phyloP scores from a whole-genome alignment of 148 eudicot species.

The Rhododendron ferrugineum region DNA sequence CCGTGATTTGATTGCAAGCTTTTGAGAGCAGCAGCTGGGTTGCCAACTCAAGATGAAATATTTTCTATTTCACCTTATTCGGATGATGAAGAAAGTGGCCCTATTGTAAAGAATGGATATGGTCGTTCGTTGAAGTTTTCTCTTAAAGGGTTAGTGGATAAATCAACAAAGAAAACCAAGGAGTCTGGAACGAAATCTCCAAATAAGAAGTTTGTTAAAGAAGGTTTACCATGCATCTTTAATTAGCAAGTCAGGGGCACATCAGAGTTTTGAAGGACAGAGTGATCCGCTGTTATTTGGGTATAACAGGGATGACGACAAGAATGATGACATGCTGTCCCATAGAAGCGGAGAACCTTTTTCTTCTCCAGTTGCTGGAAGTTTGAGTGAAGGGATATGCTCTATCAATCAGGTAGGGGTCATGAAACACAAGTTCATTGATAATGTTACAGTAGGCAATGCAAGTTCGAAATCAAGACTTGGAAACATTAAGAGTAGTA shows the following conservation, averaged over 20 bases:
- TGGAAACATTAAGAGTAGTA: slow-evolving; percentile 48
- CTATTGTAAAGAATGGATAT: slow-evolving; percentile 46
- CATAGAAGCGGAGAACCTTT: slow-evolving; percentile 22
- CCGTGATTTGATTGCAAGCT: slow-evolving; percentile 64
- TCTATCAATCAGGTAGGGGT: slow-evolving; percentile 42
- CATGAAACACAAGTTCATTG: slow-evolving; percentile 50
- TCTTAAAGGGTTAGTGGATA: slow-evolving; percentile 56
- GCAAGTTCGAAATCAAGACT: slow-evolving; percentile 34
- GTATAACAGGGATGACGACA: slow-evolving; percentile 23
- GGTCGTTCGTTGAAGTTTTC: slow-evolving; percentile 64
- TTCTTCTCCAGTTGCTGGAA: slow-evolving; percentile 45
- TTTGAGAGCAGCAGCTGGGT: slow-evolving; percentile 93
- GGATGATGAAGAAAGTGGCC: slow-evolving; percentile 82
- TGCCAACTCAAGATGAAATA: slow-evolving; percentile 87
- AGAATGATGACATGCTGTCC: slow-evolving; percentile 32
- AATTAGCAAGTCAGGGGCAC: slow-evolving; percentile 27
- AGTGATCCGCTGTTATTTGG: slow-evolving; percentile 32
- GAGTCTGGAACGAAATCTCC: slow-evolving; percentile 58
- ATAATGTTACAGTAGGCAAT: slow-evolving; percentile 41
- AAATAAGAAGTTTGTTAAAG: slow-evolving; percentile 50
- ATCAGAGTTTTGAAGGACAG: slow-evolving; percentile 35
- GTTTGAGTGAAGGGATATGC: slow-evolving; percentile 34
- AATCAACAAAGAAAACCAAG: slow-evolving; percentile 68
- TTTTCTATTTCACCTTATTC: slow-evolving; percentile 90
- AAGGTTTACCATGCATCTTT: slow-evolving; percentile 37